These are phyloP conservation scores for Pichia sp. DNA, from an alignment of 1,139 yeast species.

Conservation along the genomic window DNA sequence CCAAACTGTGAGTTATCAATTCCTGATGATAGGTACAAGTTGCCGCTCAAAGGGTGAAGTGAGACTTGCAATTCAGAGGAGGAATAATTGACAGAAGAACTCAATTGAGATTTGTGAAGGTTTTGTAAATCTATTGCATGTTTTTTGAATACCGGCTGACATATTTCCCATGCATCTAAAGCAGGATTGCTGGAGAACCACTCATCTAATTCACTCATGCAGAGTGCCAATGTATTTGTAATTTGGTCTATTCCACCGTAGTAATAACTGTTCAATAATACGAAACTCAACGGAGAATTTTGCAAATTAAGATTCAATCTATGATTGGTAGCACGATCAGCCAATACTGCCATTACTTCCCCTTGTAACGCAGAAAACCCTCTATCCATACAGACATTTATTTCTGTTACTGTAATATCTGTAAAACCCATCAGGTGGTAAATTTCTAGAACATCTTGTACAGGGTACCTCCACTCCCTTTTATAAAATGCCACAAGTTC, in stretches of 20 bases:
- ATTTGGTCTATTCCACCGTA: constrained; percentile 52
- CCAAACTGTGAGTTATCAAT: constrained; percentile 42
- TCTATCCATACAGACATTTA: constrained; percentile 46
- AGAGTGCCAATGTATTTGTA: constrained; percentile 36
- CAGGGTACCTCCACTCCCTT: constrained; percentile 45
- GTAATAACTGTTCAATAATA: constrained; percentile 43
- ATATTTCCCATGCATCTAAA: constrained; percentile 40
- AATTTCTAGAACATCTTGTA: constrained; percentile 36
- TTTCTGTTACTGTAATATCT: constrained; percentile 27
- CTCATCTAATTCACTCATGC: constrained; percentile 35
- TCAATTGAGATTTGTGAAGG: neutral
- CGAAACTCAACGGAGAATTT: constrained; percentile 42
- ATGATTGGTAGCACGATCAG: constrained; percentile 17
- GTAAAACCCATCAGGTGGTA: constrained; percentile 34
- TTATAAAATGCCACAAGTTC: constrained; percentile 30
- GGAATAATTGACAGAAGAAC: neutral
- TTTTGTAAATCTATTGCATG: constrained; percentile 8
- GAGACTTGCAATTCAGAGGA: neutral
- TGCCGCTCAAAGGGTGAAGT: neutral
- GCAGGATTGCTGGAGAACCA: constrained; percentile 39
- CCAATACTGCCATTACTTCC: constrained; percentile 34
- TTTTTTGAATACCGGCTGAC: constrained; percentile 31
- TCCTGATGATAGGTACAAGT: constrained; percentile 30
- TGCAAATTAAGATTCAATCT: constrained; percentile 11
- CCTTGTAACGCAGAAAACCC: constrained; percentile 47